Evolutionary conservation across 192 early-diverging fungal genomes (phyloP), one percentile per base, ranked within the genome.

Genomic region (Mortierella hygrophila): DNA sequence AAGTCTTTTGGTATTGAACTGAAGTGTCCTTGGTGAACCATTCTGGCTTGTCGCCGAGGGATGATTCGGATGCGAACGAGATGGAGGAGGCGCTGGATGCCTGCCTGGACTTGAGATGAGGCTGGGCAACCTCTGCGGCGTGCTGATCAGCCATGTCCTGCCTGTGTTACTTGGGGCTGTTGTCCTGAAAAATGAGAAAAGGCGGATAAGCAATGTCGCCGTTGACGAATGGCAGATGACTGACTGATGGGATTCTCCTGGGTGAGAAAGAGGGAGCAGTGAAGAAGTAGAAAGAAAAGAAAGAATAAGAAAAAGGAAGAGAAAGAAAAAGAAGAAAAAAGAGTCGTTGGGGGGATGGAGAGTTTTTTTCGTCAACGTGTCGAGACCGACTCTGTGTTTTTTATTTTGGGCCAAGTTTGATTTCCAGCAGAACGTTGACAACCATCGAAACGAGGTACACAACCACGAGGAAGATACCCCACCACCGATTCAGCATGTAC

Each of bases 391-490:
- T 35, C 38, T 0, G 6, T 1, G 4, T 47, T 69, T 77, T 69
- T 29, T 68, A n/a, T 77, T 69, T 68, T 11, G 32, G 4, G 8
- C 40, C 37, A 32, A 65, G 60, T 32, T 37, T 80, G 21, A 85
- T 47, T 49, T 95, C 95, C 26, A 95, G 70, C 20, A 90, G 78
- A 15, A 96, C 75, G 72, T 96, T 96, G 68, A 92, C 84, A 7
- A 88, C 82, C 85, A 93, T 95, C 54, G 92, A 92, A n/a, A 92
- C 81, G 40, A 91, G 69, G 73, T 96, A 96, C 26, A 94, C 87
- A 0, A 54, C 74, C 69, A 96, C 84, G 37, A 92, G 88, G 54
- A 86, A 81, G 63, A 90, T 88, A 16, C 94, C 95, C 88, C 92
- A 92, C 69, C 79, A 70, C 16, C 91, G 88, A 4, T 89, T 89